phyloP scores from a whole-genome alignment of 441 rosid species.

The Hypseocharis bilobata region DNA sequence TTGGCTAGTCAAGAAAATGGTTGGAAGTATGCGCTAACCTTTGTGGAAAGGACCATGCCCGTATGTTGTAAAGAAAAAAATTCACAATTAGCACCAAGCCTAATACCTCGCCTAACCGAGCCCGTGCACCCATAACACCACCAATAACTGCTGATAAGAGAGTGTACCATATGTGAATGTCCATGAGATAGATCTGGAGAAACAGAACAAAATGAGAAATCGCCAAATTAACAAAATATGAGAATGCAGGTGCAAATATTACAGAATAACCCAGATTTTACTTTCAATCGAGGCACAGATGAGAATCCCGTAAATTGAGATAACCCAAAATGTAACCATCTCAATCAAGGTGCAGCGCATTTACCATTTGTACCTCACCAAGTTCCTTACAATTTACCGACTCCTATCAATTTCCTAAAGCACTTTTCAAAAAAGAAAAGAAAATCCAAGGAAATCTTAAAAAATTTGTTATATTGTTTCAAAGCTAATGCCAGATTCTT shows the following conservation, averaged over 20 bases:
- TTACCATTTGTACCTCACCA: not conserved
- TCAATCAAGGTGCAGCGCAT: too few species aligned
- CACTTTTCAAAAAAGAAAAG: not conserved
- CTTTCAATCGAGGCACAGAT: not conserved
- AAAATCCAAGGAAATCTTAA: not conserved
- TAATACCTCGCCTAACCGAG: slow-evolving; percentile 93
- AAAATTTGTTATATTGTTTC: not conserved
- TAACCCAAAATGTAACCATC: not conserved
- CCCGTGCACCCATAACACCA: slow-evolving; percentile 98
- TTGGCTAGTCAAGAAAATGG: slow-evolving; percentile 4
- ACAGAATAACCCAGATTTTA: not conserved
- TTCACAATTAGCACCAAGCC: slow-evolving; percentile 5
- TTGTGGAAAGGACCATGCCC: too few species aligned
- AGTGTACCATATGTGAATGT: slow-evolving; percentile 90
- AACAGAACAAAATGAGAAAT: not conserved
- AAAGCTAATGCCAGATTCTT: not conserved
- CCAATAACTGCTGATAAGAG: slow-evolving; percentile 87
- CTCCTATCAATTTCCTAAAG: not conserved
- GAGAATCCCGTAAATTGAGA: not conserved
- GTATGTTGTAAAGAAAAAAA: not conserved
- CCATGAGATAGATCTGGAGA: slow-evolving; percentile 86
- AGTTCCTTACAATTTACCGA: too few species aligned
- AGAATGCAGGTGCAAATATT: not conserved
- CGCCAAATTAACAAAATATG: not conserved
- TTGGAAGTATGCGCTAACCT: not conserved